phyloP scores from a whole-genome alignment of 768 basidiomycete species.

The Hydnomerulius pinastri region DNA sequence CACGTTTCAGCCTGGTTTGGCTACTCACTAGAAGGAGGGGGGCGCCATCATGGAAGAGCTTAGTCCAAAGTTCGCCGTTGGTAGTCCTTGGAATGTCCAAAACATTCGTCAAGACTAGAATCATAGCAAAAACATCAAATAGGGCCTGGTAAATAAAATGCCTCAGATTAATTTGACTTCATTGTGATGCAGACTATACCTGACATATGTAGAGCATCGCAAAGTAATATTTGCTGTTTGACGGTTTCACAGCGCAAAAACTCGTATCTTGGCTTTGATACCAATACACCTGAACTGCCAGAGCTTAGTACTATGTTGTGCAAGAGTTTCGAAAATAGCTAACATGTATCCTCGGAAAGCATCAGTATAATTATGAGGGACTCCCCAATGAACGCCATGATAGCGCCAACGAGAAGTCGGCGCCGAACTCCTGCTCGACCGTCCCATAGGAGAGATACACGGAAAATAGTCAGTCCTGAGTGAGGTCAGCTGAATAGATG shows the following conservation, averaged over 20 bases:
- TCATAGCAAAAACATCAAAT: neutral
- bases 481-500: no score
- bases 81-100: neutral
- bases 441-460: neutral
- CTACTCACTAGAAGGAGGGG: neutral
- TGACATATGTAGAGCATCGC: no score
- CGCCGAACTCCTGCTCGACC: neutral
- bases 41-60: neutral
- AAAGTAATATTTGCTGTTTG: no score
- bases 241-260: no score
- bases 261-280: no score
- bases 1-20: neutral
- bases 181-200: no score
- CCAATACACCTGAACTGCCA: no score
- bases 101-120: neutral
- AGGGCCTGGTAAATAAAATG: neutral
- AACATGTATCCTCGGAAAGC: no score
- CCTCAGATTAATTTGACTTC: no score
- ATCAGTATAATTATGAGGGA: neutral
- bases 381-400: neutral
- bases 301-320: no score
- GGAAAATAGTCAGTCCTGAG: neutral
- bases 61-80: neutral
- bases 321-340: no score
- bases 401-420: neutral